Conservation (phyloP, 208 protist species). For the Crithidia acanthocephali region DNA sequence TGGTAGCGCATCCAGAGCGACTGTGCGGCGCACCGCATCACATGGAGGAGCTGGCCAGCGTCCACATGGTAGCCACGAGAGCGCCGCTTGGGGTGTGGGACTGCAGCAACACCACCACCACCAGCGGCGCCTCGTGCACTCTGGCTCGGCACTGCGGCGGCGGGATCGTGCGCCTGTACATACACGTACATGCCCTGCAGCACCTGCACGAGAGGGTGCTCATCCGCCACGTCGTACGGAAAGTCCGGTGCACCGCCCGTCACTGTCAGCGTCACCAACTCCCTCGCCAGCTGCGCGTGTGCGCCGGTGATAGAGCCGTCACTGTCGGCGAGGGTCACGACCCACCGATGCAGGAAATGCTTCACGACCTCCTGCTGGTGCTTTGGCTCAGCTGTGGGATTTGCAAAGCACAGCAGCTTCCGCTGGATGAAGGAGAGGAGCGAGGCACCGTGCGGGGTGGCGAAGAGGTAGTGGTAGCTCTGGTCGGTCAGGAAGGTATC, state of each 20-base stretch:
- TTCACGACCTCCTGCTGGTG: constrained; percentile 52
- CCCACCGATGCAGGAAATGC: constrained; percentile 78
- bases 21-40: constrained; percentile 58
- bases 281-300: constrained; percentile 50
- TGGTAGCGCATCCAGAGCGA: constrained; percentile 68
- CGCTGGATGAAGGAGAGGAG: constrained; percentile 67
- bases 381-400: constrained; percentile 22
- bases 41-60: constrained; percentile 47
- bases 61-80: constrained; percentile 33
- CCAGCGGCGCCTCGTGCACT: background rate
- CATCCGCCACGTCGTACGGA: constrained; percentile 65
- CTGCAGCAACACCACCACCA: background rate
- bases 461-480: constrained; percentile 39
- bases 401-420: constrained; percentile 61
- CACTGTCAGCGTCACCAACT: constrained; percentile 58
- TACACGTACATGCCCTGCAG: constrained; percentile 55
- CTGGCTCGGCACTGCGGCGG: constrained; percentile 1
- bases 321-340: constrained; percentile 41
- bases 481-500: constrained; percentile 70
- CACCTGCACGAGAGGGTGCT: constrained; percentile 60
- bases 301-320: constrained; percentile 31
- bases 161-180: constrained; percentile 16
- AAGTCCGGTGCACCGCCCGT: constrained; percentile 41
- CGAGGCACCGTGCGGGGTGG: constrained; percentile 37
- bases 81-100: constrained; percentile 22